Percentiles rank a stretch among this genome's conserved stretches.
These are phyloP conservation scores for Fusarium bulbicola DNA, from an alignment of 2,329 filamentous ascomycete genomes.

Conservation along the genomic window DNA sequence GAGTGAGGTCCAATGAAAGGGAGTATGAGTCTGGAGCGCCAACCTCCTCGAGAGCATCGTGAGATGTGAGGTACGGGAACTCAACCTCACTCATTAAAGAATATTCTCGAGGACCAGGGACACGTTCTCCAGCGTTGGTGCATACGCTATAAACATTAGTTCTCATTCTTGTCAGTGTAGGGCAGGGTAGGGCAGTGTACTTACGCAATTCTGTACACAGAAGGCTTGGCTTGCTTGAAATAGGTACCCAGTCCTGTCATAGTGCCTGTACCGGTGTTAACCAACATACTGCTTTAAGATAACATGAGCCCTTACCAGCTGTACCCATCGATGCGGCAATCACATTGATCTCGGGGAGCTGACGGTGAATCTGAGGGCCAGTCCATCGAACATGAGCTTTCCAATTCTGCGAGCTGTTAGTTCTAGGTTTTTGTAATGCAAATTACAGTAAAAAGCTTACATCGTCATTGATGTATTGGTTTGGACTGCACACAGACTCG, in stretches of 20 bases:
- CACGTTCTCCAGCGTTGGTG: constrained; percentile 64
- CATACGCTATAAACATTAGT: constrained; percentile 56
- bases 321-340: constrained; percentile 67
- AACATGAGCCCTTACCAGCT: constrained; percentile 27
- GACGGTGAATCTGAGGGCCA: constrained; percentile 65
- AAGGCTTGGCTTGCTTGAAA: constrained; percentile 61
- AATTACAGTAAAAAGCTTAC: constrained; percentile 16
- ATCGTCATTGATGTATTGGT: constrained; percentile 48
- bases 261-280: constrained; percentile 43
- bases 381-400: constrained; percentile 66
- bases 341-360: constrained; percentile 64
- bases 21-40: constrained; percentile 62
- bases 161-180: background rate
- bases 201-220: constrained; percentile 51
- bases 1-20: constrained; percentile 62
- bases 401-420: constrained; percentile 55
- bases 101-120: constrained; percentile 65
- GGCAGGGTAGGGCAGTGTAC: background rate
- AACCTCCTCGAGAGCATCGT: constrained; percentile 66
- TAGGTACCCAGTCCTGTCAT: constrained; percentile 61
- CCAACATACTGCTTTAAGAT: background rate
- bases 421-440: background rate
- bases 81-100: constrained; percentile 60
- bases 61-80: constrained; percentile 65
- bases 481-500: constrained; percentile 43